phyloP scores from a whole-genome alignment of 2,329 filamentous ascomycete genomes.

The Fusarium buxicola region DNA sequence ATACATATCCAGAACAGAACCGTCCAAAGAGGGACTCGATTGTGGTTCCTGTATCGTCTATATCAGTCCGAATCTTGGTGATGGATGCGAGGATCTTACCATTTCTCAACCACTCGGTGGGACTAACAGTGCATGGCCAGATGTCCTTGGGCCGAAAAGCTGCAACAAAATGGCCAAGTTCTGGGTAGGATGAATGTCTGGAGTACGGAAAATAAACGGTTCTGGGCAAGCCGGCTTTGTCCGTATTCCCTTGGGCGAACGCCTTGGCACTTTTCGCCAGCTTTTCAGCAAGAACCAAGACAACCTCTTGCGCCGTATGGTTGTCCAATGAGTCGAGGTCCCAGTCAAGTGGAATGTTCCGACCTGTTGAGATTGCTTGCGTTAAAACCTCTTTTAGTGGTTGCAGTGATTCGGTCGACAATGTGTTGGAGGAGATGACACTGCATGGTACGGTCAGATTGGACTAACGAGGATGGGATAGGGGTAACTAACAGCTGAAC shows the following conservation, averaged over 20 bases:
- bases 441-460: slow-evolving; percentile 27
- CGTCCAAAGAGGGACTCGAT: slow-evolving; percentile 79
- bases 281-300: slow-evolving; percentile 27
- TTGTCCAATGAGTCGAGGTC: slow-evolving; percentile 29
- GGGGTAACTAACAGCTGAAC: slow-evolving; percentile 50
- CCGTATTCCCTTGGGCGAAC: not conserved
- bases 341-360: slow-evolving; percentile 44
- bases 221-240: slow-evolving; percentile 50
- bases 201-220: slow-evolving; percentile 82
- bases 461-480: rapidly evolving
- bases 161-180: slow-evolving; percentile 77
- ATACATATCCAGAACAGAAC: slow-evolving; percentile 70
- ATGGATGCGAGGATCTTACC: slow-evolving; percentile 42
- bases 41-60: slow-evolving; percentile 59
- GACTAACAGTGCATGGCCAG: slow-evolving; percentile 82
- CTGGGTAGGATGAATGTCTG: slow-evolving; percentile 86
- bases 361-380: slow-evolving; percentile 36
- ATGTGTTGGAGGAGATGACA: slow-evolving; percentile 20
- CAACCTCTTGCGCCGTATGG: slow-evolving; percentile 23
- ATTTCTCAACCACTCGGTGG: slow-evolving; percentile 69
- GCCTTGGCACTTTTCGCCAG: slow-evolving; percentile 4
- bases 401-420: slow-evolving; percentile 15
- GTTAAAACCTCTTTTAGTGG: slow-evolving; percentile 30
- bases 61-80: not conserved
- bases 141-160: slow-evolving; percentile 80